These are phyloP conservation scores for Epichloe amarillans DNA, from an alignment of 2,329 filamentous ascomycete species.

Conservation along the genomic window DNA sequence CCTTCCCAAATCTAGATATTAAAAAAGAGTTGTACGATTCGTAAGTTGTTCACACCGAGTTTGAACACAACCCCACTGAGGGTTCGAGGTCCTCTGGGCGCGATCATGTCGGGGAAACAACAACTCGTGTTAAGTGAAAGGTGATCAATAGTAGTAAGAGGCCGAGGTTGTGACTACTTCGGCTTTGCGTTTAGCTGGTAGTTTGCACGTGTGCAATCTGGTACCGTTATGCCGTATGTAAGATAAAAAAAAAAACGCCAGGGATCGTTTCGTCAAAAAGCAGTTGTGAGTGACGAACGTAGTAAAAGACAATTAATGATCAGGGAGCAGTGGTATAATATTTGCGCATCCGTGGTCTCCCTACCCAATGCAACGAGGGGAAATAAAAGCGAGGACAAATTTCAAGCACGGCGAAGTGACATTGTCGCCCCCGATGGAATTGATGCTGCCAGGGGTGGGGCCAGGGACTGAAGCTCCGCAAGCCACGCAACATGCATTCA, in stretches of 20 bases:
- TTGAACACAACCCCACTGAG: neutral
- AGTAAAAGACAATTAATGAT: neutral
- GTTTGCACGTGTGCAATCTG: neutral
- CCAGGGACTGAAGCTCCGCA: neutral
- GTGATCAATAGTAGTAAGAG: neutral
- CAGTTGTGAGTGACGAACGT: neutral
- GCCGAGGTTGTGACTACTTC: neutral
- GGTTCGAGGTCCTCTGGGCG: neutral
- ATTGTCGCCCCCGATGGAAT: neutral
- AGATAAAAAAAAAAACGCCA: conserved; percentile 6
- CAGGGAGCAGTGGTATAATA: conserved; percentile 4
- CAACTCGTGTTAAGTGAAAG: neutral
- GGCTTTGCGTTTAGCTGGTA: neutral
- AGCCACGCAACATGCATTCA: neutral
- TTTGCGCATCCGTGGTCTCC: conserved; percentile 3
- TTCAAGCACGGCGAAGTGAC: neutral
- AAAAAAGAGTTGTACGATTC: conserved; percentile 4
- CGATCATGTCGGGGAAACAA: neutral
- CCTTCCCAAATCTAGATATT: conserved; percentile 4
- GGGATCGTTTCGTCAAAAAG: conserved; percentile 3
- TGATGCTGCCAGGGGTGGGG: neutral
- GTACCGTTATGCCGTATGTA: conserved; percentile 2
- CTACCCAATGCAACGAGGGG: conserved; percentile 5
- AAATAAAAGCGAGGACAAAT: neutral
- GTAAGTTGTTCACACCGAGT: neutral